A percentile compares a stretch with the other conserved stretches of the same genome.
Conservation (phyloP, 1,284 basidiomycete species). For the Trichosporon sp. region DNA sequence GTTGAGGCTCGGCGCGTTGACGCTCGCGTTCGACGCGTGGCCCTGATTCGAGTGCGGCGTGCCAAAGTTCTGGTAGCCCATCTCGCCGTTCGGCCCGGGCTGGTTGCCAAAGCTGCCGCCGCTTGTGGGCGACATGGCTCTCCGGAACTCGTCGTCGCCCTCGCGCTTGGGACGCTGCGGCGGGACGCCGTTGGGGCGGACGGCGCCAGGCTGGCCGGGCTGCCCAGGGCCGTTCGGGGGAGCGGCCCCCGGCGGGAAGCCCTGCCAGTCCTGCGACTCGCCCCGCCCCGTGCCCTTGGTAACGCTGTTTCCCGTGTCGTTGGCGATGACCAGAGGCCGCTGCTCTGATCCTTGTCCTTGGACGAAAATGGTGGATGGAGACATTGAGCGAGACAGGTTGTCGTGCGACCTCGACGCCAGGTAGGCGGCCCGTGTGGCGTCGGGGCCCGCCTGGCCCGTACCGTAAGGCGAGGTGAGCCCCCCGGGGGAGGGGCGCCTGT, state of each 20-base stretch:
- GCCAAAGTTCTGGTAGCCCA: conserved; percentile 2
- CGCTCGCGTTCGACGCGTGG: conserved; percentile 14
- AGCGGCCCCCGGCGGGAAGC: conserved; percentile 47
- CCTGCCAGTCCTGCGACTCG: conserved; percentile 19
- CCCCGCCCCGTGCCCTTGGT: conserved; percentile 13
- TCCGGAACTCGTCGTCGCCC: conserved; percentile 58
- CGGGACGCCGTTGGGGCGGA: conserved; percentile 48
- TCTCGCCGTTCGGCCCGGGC: conserved; percentile 5
- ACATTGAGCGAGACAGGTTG: conserved; percentile 31
- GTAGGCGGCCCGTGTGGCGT: conserved; percentile 6
- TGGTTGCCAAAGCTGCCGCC: conserved; percentile 44
- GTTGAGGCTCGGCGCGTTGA: conserved; percentile 13
- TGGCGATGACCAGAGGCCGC: conserved; percentile 21
- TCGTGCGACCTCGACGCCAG: conserved; percentile 29
- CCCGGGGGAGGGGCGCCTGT: conserved; percentile 8
- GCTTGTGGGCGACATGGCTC: conserved; percentile 46
- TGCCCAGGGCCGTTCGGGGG: conserved; percentile 65
- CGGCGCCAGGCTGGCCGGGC: conserved; percentile 28
- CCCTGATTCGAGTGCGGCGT: background rate
- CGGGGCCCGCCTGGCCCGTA: background rate
- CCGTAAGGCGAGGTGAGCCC: conserved; percentile 9
- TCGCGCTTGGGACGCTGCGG: conserved; percentile 62
- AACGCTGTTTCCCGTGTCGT: conserved; percentile 14
- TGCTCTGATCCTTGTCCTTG: conserved; percentile 13
- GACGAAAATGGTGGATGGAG: conserved; percentile 21